A percentile compares a stretch with the other conserved stretches of the same genome.
These are phyloP conservation scores for Suillus discolor DNA, from an alignment of 768 basidiomycete species.

Conservation along the genomic window DNA sequence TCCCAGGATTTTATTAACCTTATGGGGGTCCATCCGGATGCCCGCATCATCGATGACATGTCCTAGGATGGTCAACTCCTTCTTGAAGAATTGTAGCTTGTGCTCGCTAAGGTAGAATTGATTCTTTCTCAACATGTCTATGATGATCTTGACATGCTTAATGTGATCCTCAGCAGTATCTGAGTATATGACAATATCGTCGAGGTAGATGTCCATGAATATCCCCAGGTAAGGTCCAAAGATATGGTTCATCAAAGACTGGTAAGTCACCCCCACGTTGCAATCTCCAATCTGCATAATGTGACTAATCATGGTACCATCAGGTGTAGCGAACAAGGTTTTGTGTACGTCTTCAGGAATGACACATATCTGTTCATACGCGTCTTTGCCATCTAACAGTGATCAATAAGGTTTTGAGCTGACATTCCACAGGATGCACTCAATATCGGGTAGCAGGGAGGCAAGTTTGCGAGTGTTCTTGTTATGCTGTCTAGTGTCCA, in stretches of 20 bases:
- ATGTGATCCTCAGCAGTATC: no score
- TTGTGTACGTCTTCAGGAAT: conserved; percentile 24
- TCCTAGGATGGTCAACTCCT: no score
- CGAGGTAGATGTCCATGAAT: conserved; percentile 34
- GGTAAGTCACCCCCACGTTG: conserved; percentile 48
- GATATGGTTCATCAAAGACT: conserved; percentile 43
- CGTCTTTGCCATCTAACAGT: conserved; percentile 32
- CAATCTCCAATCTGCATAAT: conserved; percentile 51
- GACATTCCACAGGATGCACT: conserved; percentile 27
- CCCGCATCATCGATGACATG: no score
- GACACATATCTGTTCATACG: conserved; percentile 35
- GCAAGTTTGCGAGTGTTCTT: conserved; percentile 31
- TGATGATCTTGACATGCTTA: no score
- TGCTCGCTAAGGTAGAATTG: no score
- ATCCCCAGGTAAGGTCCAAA: conserved; percentile 39
- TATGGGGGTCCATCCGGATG: no score
- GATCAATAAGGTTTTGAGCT: conserved; percentile 20
- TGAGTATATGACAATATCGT: conserved; percentile 21
- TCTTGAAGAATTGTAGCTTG: no score
- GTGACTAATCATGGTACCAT: conserved; percentile 38
- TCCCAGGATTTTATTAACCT: no score
- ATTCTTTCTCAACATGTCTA: fast-evolving
- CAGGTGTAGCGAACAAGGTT: conserved; percentile 38
- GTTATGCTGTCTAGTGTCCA: conserved; percentile 34
- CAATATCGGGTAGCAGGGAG: conserved; percentile 30